These are phyloP conservation scores for Naganishia sp. DNA, from an alignment of 1,284 basidiomycete species.

Conservation along the genomic window DNA sequence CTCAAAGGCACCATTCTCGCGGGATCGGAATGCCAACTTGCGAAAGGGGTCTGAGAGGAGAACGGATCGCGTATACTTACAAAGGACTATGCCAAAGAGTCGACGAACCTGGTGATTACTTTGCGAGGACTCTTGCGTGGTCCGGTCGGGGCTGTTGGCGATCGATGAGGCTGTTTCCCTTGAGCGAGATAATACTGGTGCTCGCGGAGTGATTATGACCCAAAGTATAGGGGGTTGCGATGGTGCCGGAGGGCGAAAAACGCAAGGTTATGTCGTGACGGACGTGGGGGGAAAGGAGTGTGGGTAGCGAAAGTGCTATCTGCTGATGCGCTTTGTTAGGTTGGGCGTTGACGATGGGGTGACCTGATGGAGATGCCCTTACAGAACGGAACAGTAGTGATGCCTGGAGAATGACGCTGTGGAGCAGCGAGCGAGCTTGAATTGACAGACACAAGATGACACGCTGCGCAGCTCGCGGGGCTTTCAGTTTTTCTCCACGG, in stretches of 20 bases:
- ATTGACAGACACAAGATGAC: constrained; percentile 3
- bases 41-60: neutral
- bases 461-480: neutral
- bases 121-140: constrained; percentile 26
- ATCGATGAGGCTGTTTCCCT: neutral
- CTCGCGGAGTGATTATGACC: constrained; percentile 22
- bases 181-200: constrained; percentile 15
- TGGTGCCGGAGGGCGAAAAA: constrained; percentile 4
- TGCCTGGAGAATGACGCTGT: constrained; percentile 12
- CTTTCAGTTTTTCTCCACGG: neutral
- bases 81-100: constrained; percentile 27
- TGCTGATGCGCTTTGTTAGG: neutral
- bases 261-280: constrained; percentile 7
- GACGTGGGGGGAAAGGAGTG: constrained; percentile 25
- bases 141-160: constrained; percentile 16
- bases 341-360: neutral
- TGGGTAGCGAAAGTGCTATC: constrained; percentile 16
- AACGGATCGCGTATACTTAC: constrained; percentile 8
- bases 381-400: constrained; percentile 3
- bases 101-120: constrained; percentile 23
- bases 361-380: neutral
- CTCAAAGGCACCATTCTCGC: neutral
- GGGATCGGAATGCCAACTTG: neutral
- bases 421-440: constrained; percentile 13
- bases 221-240: constrained; percentile 2